Percentiles rank a stretch among this genome's conserved stretches.
phyloP scores from a whole-genome alignment of 2,329 filamentous ascomycete species.

The Arthrobotrys megalospora region DNA sequence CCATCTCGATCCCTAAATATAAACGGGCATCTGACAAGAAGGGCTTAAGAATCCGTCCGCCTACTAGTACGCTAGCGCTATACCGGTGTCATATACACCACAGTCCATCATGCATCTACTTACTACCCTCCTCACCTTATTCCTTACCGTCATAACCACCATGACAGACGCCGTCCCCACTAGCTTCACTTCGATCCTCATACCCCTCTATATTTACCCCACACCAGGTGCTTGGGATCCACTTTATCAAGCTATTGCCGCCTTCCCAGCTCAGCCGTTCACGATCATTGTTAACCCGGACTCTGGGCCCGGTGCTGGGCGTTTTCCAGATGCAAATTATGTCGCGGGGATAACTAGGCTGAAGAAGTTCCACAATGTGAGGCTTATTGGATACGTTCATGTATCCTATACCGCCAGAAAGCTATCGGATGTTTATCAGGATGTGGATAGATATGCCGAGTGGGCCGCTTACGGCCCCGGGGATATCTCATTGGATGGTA shows the following conservation, averaged over 20 bases:
- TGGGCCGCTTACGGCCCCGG: constrained; percentile 3
- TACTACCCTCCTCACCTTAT: background rate
- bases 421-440: constrained; percentile 9
- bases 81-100: too few relatives aligned
- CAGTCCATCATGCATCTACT: background rate
- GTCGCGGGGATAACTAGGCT: background rate
- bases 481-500: constrained; percentile 15
- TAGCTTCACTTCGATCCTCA: constrained; percentile 21
- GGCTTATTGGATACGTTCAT: constrained; percentile 34
- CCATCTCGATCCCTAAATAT: too few relatives aligned
- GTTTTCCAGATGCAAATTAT: constrained; percentile 29
- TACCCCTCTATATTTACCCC: constrained; percentile 41
- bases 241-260: background rate
- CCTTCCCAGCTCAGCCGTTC: constrained; percentile 21
- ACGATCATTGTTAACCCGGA: constrained; percentile 32
- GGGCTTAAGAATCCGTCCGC: too few relatives aligned
- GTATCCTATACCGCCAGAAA: constrained; percentile 17
- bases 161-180: background rate
- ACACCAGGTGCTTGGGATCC: constrained; percentile 30
- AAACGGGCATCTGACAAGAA: too few relatives aligned
- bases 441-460: constrained; percentile 32
- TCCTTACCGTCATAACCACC: background rate
- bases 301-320: constrained; percentile 14
- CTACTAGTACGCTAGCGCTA: too few relatives aligned
- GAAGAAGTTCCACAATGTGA: constrained; percentile 28